Conservation (phyloP, 805 yeast species). For the Cyberlindnera lachancei region DNA sequence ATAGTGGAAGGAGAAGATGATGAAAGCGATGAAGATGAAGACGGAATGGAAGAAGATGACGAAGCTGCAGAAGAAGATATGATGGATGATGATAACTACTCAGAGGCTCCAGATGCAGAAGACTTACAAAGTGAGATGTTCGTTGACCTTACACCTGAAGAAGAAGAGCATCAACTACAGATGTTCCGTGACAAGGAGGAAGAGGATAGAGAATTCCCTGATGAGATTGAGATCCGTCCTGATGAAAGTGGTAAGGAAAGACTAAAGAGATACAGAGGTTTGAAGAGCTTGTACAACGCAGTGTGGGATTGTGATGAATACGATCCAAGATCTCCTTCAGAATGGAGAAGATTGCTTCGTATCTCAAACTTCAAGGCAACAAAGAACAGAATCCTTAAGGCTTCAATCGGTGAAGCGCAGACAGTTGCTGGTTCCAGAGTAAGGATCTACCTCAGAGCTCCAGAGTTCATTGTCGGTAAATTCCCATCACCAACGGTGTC, state of each 20-base stretch:
- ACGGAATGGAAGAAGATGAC: constrained; percentile 11
- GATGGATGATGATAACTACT: constrained; percentile 25
- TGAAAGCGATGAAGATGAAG: constrained; percentile 22
- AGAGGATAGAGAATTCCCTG: constrained; percentile 92
- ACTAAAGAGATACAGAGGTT: constrained; percentile 75
- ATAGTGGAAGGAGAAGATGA: constrained; percentile 15
- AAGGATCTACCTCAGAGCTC: constrained; percentile 51
- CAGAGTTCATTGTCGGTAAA: constrained; percentile 37
- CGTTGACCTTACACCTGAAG: constrained; percentile 72
- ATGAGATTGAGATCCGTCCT: constrained; percentile 84
- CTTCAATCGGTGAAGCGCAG: constrained; percentile 37
- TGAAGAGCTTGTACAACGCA: constrained; percentile 71
- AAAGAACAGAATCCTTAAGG: constrained; percentile 59
- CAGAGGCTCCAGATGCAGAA: constrained; percentile 24
- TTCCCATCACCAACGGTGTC: constrained; percentile 34
- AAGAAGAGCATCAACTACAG: constrained; percentile 70
- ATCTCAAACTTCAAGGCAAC: constrained; percentile 73
- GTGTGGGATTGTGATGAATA: constrained; percentile 84
- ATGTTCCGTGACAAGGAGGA: constrained; percentile 61
- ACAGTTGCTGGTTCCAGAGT: constrained; percentile 60
- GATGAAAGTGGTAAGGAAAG: constrained; percentile 67
- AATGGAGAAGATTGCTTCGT: constrained; percentile 70
- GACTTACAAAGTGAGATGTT: constrained; percentile 46
- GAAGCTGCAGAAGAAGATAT: constrained; percentile 20
- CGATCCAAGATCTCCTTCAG: constrained; percentile 68